These are phyloP conservation scores for Penicillium verrucosum DNA, from an alignment of 2,329 filamentous ascomycete genomes.

Conservation along the genomic window DNA sequence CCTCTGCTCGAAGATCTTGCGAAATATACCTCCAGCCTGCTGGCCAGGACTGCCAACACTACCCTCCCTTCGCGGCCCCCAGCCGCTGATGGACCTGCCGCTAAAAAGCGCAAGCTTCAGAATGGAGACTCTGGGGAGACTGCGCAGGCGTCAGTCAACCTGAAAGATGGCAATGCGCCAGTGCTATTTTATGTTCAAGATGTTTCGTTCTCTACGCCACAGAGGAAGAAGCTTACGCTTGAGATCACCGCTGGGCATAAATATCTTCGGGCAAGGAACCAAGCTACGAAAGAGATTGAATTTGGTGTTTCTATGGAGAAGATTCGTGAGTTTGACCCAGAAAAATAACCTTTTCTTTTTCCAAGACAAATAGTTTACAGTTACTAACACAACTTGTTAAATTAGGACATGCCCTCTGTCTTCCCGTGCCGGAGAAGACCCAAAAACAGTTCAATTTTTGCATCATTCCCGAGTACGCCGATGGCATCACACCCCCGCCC, in stretches of 20 bases:
- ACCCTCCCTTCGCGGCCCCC: conserved; percentile 26
- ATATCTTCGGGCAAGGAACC: conserved; percentile 50
- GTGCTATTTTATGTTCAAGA: conserved; percentile 51
- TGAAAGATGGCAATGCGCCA: conserved; percentile 32
- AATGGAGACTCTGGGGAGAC: conserved; percentile 34
- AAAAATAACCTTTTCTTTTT: background rate
- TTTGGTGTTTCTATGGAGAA: conserved; percentile 51
- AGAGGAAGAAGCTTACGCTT: conserved; percentile 62
- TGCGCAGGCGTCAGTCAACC: conserved; percentile 29
- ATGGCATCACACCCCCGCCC: conserved; percentile 48
- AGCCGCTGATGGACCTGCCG: conserved; percentile 33
- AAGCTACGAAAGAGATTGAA: conserved; percentile 52
- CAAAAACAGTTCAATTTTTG: conserved; percentile 63
- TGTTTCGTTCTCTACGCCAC: conserved; percentile 60
- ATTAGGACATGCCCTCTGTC: conserved; percentile 56
- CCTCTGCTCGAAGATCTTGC: conserved; percentile 51
- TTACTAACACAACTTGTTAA: conserved; percentile 6
- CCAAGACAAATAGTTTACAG: background rate
- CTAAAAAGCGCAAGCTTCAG: conserved; percentile 52
- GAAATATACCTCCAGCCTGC: conserved; percentile 42
- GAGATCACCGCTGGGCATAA: conserved; percentile 49
- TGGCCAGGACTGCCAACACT: conserved; percentile 30
- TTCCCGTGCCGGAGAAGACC: conserved; percentile 63
- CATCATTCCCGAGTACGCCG: conserved; percentile 53
- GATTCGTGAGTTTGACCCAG: conserved; percentile 42